Percentiles rank a stretch among this genome's conserved stretches.
Conservation (phyloP, 1,139 yeast species). For the Geotrichum armillariae region DNA sequence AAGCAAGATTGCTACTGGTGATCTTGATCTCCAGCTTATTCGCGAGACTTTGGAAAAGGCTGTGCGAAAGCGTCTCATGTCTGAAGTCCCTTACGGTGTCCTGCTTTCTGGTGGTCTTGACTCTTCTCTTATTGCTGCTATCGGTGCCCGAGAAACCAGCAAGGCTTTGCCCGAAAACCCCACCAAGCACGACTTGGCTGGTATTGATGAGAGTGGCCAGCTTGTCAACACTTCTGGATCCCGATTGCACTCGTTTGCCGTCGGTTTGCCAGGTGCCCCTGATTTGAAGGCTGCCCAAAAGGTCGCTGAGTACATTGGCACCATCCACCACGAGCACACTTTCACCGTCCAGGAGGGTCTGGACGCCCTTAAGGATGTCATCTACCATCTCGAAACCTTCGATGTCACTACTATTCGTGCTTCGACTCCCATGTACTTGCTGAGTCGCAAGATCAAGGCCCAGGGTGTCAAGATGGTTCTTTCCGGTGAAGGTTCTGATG, state of each 20-base stretch:
- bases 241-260: conserved; percentile 90
- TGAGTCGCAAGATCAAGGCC: conserved; percentile 96
- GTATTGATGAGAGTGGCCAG: conserved; percentile 86
- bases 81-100: conserved; percentile 98
- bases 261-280: conserved; percentile 97
- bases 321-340: conserved; percentile 96
- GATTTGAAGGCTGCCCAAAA: conserved; percentile 95
- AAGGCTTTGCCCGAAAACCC: conserved; percentile 62
- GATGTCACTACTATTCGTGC: conserved; percentile 99
- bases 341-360: conserved; percentile 95
- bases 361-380: conserved; percentile 93
- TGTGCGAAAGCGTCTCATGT: conserved; percentile 98
- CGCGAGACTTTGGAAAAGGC: conserved; percentile 88
- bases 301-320: conserved; percentile 90
- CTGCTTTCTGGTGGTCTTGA: conserved; percentile 95
- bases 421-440: conserved; percentile 96
- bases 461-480: conserved; percentile 99
- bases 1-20: conserved; percentile 65
- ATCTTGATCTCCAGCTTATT: conserved; percentile 67
- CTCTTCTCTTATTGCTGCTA: conserved; percentile 92
- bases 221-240: conserved; percentile 76
- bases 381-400: conserved; percentile 92
- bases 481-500: conserved; percentile 99
- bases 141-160: conserved; percentile 93
- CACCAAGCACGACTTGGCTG: conserved; percentile 63